A percentile compares a stretch with the other conserved stretches of the same genome.
Conservation (phyloP, 768 basidiomycete species). For the Fomitopsis serialis region DNA sequence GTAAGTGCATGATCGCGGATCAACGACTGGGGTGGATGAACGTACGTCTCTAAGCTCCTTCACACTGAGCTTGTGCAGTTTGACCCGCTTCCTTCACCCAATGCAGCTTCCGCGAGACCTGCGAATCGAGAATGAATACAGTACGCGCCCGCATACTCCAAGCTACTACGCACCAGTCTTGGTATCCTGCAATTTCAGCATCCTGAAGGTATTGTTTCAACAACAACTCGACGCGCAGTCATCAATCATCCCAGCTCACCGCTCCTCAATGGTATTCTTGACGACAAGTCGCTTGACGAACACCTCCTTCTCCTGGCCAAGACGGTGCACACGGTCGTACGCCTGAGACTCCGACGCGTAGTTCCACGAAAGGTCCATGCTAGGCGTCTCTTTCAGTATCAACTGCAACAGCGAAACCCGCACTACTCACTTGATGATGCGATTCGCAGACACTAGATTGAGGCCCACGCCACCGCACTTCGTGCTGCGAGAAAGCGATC, state of each 20-base stretch:
- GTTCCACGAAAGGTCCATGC: conserved; percentile 74
- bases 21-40: conserved; percentile 1
- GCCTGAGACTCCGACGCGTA: conserved; percentile 70
- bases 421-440: conserved; percentile 54
- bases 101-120: conserved; percentile 61
- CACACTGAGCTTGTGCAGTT: conserved; percentile 62
- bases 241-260: conserved; percentile 31
- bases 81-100: conserved; percentile 61
- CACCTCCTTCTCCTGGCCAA: conserved; percentile 67
- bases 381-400: conserved; percentile 15
- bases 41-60: conserved; percentile 60
- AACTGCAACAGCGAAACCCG: not conserved
- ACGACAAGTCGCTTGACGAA: conserved; percentile 64
- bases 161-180: conserved; percentile 41
- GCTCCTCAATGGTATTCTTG: conserved; percentile 68
- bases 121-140: not conserved
- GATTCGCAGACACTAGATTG: conserved; percentile 64
- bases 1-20: not conserved
- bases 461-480: conserved; percentile 66
- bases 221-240: not conserved
- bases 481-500: conserved; percentile 39
- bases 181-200: conserved; percentile 64
- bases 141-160: not conserved
- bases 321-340: conserved; percentile 54
- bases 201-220: conserved; percentile 30